Evolutionary conservation across 164 flowering plant genomes (phyloP).

Genomic region (Nymphaea colorata): DNA sequence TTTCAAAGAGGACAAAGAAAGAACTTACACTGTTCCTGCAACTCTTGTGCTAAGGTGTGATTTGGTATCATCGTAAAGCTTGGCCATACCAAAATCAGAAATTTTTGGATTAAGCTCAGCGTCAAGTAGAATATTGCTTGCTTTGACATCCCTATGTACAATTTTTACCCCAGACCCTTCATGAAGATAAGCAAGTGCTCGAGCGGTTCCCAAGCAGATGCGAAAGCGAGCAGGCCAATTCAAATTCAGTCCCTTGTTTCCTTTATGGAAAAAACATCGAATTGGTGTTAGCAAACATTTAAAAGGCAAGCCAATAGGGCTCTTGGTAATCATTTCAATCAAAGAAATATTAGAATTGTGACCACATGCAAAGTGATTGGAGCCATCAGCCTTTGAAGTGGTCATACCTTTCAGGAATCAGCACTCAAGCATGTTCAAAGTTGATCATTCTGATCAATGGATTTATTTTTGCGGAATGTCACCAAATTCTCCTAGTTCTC

Average conservation of each 20-base stretch:
- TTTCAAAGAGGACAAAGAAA: neutral
- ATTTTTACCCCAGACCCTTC: slow-evolving; percentile 24
- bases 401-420: too few relatives aligned
- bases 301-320: neutral
- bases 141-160: slow-evolving; percentile 42
- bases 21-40: neutral
- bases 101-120: slow-evolving; percentile 31
- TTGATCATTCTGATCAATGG: neutral
- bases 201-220: slow-evolving; percentile 26
- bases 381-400: too few relatives aligned
- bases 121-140: slow-evolving; percentile 32
- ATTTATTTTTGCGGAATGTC: too few relatives aligned
- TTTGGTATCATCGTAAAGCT: slow-evolving; percentile 13
- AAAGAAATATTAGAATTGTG: neutral
- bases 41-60: slow-evolving; percentile 2
- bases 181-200: slow-evolving; percentile 41
- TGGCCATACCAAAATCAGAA: slow-evolving; percentile 42
- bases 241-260: slow-evolving; percentile 3
- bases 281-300: too few relatives aligned
- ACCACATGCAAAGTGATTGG: too few relatives aligned
- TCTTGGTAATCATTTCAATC: neutral
- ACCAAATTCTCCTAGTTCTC: too few relatives aligned
- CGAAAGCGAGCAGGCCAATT: slow-evolving; percentile 27
- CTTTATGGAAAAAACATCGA: neutral
- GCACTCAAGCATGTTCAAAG: too few relatives aligned